These are phyloP conservation scores for Sugiyamaella floridensis DNA, from an alignment of 805 yeast genomes.

Conservation along the genomic window DNA sequence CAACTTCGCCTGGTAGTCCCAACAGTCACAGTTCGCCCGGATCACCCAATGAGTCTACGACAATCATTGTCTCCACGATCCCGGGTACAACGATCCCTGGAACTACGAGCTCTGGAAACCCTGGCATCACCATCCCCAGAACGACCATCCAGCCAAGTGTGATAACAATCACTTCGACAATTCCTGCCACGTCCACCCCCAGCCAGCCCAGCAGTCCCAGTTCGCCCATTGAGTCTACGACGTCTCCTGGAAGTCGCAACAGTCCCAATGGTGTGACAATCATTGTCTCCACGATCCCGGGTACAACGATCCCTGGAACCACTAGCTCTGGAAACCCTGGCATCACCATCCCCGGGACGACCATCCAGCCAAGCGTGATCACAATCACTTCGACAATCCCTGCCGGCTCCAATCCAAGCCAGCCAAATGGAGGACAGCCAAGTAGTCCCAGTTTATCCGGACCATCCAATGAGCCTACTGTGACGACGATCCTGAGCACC, in stretches of 20 bases:
- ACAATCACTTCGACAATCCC: slow-evolving; percentile 12
- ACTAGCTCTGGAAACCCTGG: slow-evolving; percentile 5
- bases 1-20: background rate
- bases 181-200: background rate
- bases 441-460: background rate
- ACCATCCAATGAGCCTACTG: background rate
- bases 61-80: slow-evolving; percentile 9
- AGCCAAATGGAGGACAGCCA: background rate
- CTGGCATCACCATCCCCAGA: slow-evolving; percentile 7
- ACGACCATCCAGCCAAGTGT: background rate
- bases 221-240: background rate
- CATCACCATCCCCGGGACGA: slow-evolving; percentile 2
- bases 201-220: background rate
- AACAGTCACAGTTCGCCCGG: too few relatives aligned
- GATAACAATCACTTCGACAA: slow-evolving; percentile 13
- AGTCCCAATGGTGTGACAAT: background rate
- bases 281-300: slow-evolving; percentile 14
- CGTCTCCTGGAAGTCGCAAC: too few relatives aligned
- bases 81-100: slow-evolving; percentile 18
- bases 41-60: background rate
- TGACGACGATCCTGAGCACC: background rate
- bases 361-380: slow-evolving; percentile 1
- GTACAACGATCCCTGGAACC: slow-evolving; percentile 13
- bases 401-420: background rate
- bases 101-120: background rate